phyloP scores from a whole-genome alignment of 78 protist species.

The Dictyostelium brefeldianum region DNA sequence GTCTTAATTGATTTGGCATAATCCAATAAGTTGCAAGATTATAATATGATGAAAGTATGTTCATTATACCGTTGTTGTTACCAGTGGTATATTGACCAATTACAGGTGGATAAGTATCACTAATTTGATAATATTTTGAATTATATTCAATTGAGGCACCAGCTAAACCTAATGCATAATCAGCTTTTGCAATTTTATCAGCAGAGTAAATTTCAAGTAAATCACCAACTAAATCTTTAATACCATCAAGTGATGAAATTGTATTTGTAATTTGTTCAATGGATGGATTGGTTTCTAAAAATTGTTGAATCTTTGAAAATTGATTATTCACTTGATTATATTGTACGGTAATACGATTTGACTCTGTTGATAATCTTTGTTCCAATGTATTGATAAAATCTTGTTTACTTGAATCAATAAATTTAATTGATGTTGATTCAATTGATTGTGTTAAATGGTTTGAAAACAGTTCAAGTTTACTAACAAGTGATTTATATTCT shows the following conservation, averaged over 20 bases:
- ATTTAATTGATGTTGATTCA: no score
- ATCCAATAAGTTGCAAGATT: conserved; percentile 38
- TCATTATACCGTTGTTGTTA: not conserved
- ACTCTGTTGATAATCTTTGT: not conserved
- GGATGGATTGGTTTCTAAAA: not conserved
- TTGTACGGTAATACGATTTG: not conserved
- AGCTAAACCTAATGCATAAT: conserved; percentile 34
- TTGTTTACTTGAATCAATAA: not conserved
- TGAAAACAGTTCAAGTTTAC: not conserved
- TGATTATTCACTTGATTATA: not conserved
- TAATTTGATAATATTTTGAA: not conserved
- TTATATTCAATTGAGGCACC: conserved; percentile 46
- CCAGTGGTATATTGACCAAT: not conserved
- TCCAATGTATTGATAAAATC: not conserved
- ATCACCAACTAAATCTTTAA: not conserved
- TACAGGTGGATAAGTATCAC: conserved; percentile 33
- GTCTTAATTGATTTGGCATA: not conserved
- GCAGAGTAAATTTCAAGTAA: conserved; percentile 30
- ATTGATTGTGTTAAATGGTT: not conserved
- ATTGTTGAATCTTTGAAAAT: conserved; percentile 13
- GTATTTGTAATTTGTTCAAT: not conserved
- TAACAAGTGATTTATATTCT: not conserved
- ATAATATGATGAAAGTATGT: not conserved
- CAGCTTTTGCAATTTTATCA: conserved; percentile 36
- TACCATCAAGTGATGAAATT: not conserved